Conservation (phyloP, 495 filamentous ascomycete species). For the Neurospora sp. region DNA sequence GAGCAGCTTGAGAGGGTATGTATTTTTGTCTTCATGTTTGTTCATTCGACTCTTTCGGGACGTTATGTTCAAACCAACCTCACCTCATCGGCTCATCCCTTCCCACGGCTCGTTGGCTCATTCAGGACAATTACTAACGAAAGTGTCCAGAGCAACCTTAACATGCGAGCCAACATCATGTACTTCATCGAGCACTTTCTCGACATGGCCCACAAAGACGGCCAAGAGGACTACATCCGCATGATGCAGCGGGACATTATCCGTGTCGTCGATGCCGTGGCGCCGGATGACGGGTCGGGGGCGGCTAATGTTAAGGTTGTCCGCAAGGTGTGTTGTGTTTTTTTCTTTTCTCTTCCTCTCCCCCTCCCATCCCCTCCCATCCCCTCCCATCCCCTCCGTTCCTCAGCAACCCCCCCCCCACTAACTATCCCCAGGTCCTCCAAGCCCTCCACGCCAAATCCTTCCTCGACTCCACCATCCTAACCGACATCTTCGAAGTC, state of each 20-base stretch:
- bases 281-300: conserved; percentile 77
- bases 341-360: not conserved
- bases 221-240: conserved; percentile 64
- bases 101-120: not conserved
- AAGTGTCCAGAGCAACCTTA: conserved; percentile 67
- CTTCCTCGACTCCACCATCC: conserved; percentile 56
- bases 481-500: conserved; percentile 67
- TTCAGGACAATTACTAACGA: too few species aligned
- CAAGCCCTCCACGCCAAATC: conserved; percentile 55
- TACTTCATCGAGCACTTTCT: conserved; percentile 95
- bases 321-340: conserved; percentile 44
- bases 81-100: not conserved
- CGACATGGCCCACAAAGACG: conserved; percentile 69
- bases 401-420: too few species aligned
- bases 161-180: conserved; percentile 96
- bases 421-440: conserved; percentile 41
- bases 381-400: not conserved
- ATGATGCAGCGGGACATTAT: conserved; percentile 95
- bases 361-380: not conserved
- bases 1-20: conserved; percentile 82
- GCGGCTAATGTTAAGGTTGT: conserved; percentile 93
- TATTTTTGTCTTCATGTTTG: not conserved
- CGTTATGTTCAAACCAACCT: not conserved
- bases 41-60: not conserved
- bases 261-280: conserved; percentile 77